Evolutionary conservation across 768 basidiomycete species (phyloP), one percentile per base, ranked within the genome.

Genomic region (Amanita pseudoporphyria): DNA sequence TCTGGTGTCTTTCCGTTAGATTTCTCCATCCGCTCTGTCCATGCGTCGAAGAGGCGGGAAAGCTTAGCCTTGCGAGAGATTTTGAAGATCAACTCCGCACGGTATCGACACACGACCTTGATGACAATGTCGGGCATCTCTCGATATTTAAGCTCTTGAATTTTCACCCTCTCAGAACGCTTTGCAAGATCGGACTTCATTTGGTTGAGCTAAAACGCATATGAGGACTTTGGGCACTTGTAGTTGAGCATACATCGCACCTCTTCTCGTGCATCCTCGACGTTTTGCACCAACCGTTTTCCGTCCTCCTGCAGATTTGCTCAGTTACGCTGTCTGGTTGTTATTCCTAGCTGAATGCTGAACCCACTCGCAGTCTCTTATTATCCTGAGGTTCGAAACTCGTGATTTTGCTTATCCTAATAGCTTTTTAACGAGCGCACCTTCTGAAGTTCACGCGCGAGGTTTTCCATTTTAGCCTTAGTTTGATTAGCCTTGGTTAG

Each of bases 21-120:
- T 54, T 70, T 68, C 62, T 89, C 88, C 90, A 93, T 93, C 54
- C 89, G 75, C 45, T 87, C 86, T 22, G 87, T 88, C 88, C 89
- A 92, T 26, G 88, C 85, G 57, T 81, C 84, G 64, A 92, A 89
- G 49, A 92, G 72, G 49, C 84, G 76, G 49, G 82, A 81, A 30
- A 93, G 71, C 62, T 89, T 91, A 22, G 87, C 89, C 67, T 91
- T 91, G 62, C 90, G 84, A 7, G 87, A 87, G 56, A 93, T 88
- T 66, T 90, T 92, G 78, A 93, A 93, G 71, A 87, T 90, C 36
- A 93, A 74, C 59, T 93, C 89, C 3, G 89, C 87, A 39, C 90
- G 85, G 62, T 91, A 91, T 57, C 84, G 83, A 65, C 89, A 92
- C 44, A 85, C 72, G 55, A 93, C 87, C 63, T 89, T 91, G 67